Evolutionary conservation across 495 filamentous ascomycete species (phyloP), one percentile per base, ranked within the genome.

Genomic region (Cryomyces minteri): DNA sequence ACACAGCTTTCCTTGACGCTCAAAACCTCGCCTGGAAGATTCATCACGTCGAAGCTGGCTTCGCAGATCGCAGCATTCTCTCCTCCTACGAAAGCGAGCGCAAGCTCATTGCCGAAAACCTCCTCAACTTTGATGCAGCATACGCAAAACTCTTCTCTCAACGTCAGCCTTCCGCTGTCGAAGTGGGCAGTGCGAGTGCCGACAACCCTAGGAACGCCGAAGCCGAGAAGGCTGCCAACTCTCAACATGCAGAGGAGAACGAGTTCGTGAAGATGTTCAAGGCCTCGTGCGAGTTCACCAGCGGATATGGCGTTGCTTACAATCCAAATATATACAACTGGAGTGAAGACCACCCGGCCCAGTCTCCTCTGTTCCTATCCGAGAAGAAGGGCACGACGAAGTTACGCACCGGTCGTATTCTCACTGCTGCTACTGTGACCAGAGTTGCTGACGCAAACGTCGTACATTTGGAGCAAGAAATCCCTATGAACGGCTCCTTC

Each of bases 401-500:
- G 39, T 62, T 86, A 44, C 70, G 68, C 4, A 65, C 78, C 4
- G 85, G 85, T 43, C 76, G 80, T 11, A 73, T 85, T 28, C 70
- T 92, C 58, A 76, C 68, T 18, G 82, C 82, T 18, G 69, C 79
- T 4, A 80, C 77, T 45, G 86, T 92, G 33, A 93, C 83, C 30
- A 72, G 86, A 32, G 79, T 92, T 30, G 75, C 79, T 4, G 86
- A 94, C 56, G 77, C 83, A 54, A 92, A 90, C 65, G 72, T 81
- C 28, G 83, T 88, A 10, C 80, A 90, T 52, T 64, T 93, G 36
- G 86, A 93, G 62, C 85, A 94, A 61, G 83, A 88, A 48, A 69
- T 93, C 43, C 86, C 86, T 0, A 67, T 84, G 43, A 92, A 92
- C 61, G 85, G 86, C 45, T 76, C 85, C 7, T 93, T 86, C 71